A percentile compares a stretch with the other conserved stretches of the same genome.
phyloP scores from a whole-genome alignment of 1,284 basidiomycete species.

The Malassezia caprae region DNA sequence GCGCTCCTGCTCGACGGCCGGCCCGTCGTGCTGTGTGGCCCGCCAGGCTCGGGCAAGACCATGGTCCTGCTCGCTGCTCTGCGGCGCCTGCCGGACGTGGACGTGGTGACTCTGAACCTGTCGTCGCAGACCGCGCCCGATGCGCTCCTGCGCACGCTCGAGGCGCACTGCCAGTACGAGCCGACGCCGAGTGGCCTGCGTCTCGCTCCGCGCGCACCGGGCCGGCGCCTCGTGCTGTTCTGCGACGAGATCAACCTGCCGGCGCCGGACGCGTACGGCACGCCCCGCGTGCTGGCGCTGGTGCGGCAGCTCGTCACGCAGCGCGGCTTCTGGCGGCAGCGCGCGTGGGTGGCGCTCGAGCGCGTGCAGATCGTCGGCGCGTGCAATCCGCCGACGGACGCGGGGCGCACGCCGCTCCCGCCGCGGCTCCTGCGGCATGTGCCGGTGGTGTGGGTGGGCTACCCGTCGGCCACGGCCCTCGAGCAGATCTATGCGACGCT shows the following conservation, averaged over 20 bases:
- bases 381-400: conserved; percentile 99
- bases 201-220: conserved; percentile 84
- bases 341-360: conserved; percentile 94
- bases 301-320: conserved; percentile 91
- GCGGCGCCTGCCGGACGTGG: conserved; percentile 94
- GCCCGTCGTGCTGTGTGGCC: conserved; percentile 94
- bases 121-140: conserved; percentile 97
- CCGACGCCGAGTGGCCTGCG: conserved; percentile 96
- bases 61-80: conserved; percentile 99
- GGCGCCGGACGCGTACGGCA: conserved; percentile 93
- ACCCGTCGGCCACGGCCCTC: conserved; percentile 89
- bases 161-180: conserved; percentile 97
- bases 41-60: conserved; percentile 97
- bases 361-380: conserved; percentile 98
- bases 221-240: conserved; percentile 95
- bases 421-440: conserved; percentile 96
- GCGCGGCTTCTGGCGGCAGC: conserved; percentile 93
- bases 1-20: conserved; percentile 99
- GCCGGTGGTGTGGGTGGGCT: conserved; percentile 98
- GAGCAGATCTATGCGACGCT: conserved; percentile 99
- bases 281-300: conserved; percentile 96
- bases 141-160: conserved; percentile 95
- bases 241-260: conserved; percentile 99
- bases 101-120: conserved; percentile 97
- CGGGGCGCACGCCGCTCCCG: conserved; percentile 92